phyloP scores from a whole-genome alignment of 2,329 filamentous ascomycete species.

The Lomentospora prolificans region DNA sequence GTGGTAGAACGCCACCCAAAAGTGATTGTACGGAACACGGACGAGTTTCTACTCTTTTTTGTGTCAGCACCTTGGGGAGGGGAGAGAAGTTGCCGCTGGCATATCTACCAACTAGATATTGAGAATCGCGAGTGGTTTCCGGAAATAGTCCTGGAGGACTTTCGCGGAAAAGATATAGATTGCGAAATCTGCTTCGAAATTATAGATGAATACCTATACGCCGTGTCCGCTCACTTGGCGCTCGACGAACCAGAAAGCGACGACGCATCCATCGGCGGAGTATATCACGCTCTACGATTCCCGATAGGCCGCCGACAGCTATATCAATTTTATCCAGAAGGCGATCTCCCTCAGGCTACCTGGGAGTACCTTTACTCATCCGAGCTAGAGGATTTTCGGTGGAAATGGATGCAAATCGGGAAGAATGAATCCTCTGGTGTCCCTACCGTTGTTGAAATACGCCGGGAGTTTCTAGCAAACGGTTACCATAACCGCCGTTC shows the following conservation, averaged over 20 bases:
- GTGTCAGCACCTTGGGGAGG: slow-evolving; percentile 44
- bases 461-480: slow-evolving; percentile 53
- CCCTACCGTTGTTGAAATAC: slow-evolving; percentile 54
- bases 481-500: slow-evolving; percentile 51
- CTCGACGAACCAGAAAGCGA: slow-evolving; percentile 52
- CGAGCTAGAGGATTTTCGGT: slow-evolving; percentile 66
- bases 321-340: slow-evolving; percentile 28
- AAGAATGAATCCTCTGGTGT: slow-evolving; percentile 48
- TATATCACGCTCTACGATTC: slow-evolving; percentile 63
- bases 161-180: slow-evolving; percentile 56
- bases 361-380: slow-evolving; percentile 35
- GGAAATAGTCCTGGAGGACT: slow-evolving; percentile 40
- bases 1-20: slow-evolving; percentile 37
- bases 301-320: slow-evolving; percentile 48
- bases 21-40: slow-evolving; percentile 59
- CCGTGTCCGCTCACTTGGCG: slow-evolving; percentile 52
- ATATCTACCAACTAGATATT: slow-evolving; percentile 44
- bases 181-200: slow-evolving; percentile 64
- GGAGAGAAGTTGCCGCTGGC: slow-evolving; percentile 55
- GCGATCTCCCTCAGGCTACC: slow-evolving; percentile 29
- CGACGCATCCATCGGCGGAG: slow-evolving; percentile 22
- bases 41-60: slow-evolving; percentile 53
- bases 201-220: slow-evolving; percentile 56
- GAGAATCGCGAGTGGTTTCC: slow-evolving; percentile 26
- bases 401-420: slow-evolving; percentile 56